A percentile compares a stretch with the other conserved stretches of the same genome.
Evolutionary conservation across 768 basidiomycete species (phyloP).

Genomic region (Podaxis mareebaensis): DNA sequence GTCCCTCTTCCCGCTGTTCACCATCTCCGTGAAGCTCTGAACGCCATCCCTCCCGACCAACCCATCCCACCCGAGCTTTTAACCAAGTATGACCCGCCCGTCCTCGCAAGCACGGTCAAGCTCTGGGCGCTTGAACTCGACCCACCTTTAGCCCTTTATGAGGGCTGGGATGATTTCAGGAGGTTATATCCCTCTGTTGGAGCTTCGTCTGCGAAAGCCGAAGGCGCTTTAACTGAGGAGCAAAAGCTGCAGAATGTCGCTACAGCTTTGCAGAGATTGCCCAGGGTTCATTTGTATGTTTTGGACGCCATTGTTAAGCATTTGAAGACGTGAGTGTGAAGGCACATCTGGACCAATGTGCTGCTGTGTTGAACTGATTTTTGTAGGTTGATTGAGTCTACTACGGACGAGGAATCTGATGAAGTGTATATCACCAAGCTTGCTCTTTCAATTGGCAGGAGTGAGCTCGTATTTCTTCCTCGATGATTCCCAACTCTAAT

Average conservation of each 20-base stretch:
- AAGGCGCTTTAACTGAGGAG: slow-evolving; percentile 53
- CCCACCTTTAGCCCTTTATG: slow-evolving; percentile 82
- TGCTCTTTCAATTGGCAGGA: slow-evolving; percentile 81
- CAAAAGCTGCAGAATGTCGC: slow-evolving; percentile 65
- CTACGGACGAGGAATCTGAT: slow-evolving; percentile 67
- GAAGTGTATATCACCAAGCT: slow-evolving; percentile 87
- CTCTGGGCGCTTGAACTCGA: slow-evolving; percentile 92
- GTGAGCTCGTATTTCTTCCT: slow-evolving; percentile 44
- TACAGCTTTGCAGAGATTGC: slow-evolving; percentile 64
- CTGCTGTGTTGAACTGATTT: slow-evolving; percentile 15
- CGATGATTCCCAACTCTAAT: neutral
- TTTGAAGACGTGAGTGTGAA: slow-evolving; percentile 66
- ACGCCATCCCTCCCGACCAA: slow-evolving; percentile 61
- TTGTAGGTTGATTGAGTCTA: slow-evolving; percentile 66
- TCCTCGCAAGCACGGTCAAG: slow-evolving; percentile 83
- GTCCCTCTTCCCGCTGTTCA: slow-evolving; percentile 83
- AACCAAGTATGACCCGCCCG: slow-evolving; percentile 78
- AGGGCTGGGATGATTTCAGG: slow-evolving; percentile 90
- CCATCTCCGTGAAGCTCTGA: slow-evolving; percentile 82
- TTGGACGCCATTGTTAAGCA: slow-evolving; percentile 80
- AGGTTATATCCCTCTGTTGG: slow-evolving; percentile 83
- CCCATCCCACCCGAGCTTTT: slow-evolving; percentile 53
- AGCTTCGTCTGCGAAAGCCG: slow-evolving; percentile 46
- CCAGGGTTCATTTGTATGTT: slow-evolving; percentile 78
- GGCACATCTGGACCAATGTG: slow-evolving; percentile 14